Base-by-base conservation (phyloP, 2,329 filamentous ascomycete species). In the Epicoccum sorghinum region DNA sequence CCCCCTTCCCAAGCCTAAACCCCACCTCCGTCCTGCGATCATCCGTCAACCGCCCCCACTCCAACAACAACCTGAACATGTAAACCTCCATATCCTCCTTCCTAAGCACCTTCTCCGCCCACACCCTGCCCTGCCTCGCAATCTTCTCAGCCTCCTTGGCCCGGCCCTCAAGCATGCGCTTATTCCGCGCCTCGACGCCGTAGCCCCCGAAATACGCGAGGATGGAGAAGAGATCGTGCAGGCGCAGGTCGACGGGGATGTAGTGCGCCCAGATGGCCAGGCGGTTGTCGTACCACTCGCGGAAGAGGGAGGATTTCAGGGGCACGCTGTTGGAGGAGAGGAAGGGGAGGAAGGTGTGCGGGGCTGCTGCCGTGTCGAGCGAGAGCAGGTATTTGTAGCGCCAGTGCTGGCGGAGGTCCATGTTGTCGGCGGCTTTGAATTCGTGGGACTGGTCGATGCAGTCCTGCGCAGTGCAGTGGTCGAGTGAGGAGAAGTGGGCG, bases 191-290 rank as follows among this genome's bases (percentile, higher is more conserved):
- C 10, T 65, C 58, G 7, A 66, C 51, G 4, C 65, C 67, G 14
- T 69, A 69, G 3, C 71, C 71, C 7, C 66, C 69, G 38, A 95
- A 93, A 73, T 91, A 95, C 0, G 88, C 83, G 48, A 93, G 74
- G 0, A 87, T 90, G 58, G 85, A 86, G 78, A 89, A 91, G 36
- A 95, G 75, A 1, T 84, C 89, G 56, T 92, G 89, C 18, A 89
- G 85, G 3, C 90, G 82, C 1, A 88, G 62, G 68, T 95, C 90
- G 13, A 93, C 75, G 7, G 91, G 91, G 1, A 93, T 87, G 64
- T 91, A 95, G 70, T 96, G 90, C 39, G 87, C 77, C 90, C 90
- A 96, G 0, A 90, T 84, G 53, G 81, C 83, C 13, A 95, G 75
- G 5, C 91, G 84, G 44, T 87, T 86, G 54, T 90, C 88, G 73